phyloP scores from a whole-genome alignment of 2,329 filamentous ascomycete genomes.

The Neofusicoccum sp. region DNA sequence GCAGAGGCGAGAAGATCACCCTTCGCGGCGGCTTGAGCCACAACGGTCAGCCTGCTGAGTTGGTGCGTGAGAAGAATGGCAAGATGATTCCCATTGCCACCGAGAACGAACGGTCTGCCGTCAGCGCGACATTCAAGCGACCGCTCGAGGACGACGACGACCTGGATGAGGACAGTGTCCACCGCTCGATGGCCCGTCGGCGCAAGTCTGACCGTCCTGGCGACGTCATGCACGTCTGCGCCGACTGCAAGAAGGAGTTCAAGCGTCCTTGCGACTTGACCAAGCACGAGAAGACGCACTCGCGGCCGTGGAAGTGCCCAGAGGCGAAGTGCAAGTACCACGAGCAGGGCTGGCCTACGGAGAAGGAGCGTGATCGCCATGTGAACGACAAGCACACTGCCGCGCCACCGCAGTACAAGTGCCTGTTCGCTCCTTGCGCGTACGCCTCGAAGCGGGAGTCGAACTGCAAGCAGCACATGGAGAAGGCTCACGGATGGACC shows the following conservation, averaged over 20 bases:
- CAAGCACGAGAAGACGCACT: constrained; percentile 98
- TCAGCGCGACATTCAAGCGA: constrained; percentile 53
- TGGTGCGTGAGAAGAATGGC: constrained; percentile 78
- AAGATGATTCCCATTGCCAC: constrained; percentile 71
- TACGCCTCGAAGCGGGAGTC: constrained; percentile 95
- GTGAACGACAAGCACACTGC: constrained; percentile 92
- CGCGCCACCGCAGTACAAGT: constrained; percentile 77
- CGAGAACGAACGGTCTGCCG: constrained; percentile 34
- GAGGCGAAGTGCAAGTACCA: constrained; percentile 83
- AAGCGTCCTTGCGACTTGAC: constrained; percentile 96
- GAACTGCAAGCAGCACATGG: constrained; percentile 99
- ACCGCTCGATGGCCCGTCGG: constrained; percentile 90
- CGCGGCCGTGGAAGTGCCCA: constrained; percentile 91
- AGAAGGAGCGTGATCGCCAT: constrained; percentile 96
- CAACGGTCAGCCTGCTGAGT: constrained; percentile 78
- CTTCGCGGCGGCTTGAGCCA: constrained; percentile 78
- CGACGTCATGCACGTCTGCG: constrained; percentile 78
- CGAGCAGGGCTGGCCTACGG: constrained; percentile 88
- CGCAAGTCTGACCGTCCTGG: constrained; percentile 90
- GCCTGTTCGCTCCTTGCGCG: constrained; percentile 76
- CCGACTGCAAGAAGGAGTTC: constrained; percentile 78
- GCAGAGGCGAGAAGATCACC: constrained; percentile 69
- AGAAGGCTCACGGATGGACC: constrained; percentile 89
- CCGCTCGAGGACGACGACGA: constrained; percentile 54
- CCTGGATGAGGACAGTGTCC: constrained; percentile 76